phyloP scores from a whole-genome alignment of 2,329 filamentous ascomycete genomes.

The Lasiodiplodia hormozganensis region DNA sequence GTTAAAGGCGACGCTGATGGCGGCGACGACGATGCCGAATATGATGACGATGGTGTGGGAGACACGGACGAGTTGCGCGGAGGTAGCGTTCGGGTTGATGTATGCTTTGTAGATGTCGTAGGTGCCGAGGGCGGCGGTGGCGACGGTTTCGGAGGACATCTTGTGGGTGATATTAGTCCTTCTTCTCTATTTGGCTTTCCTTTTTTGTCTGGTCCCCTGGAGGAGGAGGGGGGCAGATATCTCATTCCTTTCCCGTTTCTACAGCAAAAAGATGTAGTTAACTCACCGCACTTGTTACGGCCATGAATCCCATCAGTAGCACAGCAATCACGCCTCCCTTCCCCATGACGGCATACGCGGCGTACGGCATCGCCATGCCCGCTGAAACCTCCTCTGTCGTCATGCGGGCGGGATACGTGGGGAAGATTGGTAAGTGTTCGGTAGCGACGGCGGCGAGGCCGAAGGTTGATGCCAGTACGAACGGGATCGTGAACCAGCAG shows the following conservation, averaged over 20 bases:
- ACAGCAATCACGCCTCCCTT: conserved; percentile 41
- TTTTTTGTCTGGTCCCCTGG: too few relatives aligned
- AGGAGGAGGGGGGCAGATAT: too few relatives aligned
- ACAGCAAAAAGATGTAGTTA: too few relatives aligned
- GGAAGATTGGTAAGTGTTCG: conserved; percentile 51
- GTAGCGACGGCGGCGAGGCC: conserved; percentile 55
- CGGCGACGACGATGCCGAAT: conserved; percentile 49
- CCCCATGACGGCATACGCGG: conserved; percentile 40
- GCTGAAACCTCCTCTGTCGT: conserved; percentile 39
- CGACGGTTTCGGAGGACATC: conserved; percentile 49
- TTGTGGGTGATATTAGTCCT: neutral
- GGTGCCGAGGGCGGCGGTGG: conserved; percentile 49
- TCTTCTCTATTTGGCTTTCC: neutral
- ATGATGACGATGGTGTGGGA: conserved; percentile 50
- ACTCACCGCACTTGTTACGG: conserved; percentile 38
- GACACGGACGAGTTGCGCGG: conserved; percentile 47
- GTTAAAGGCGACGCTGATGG: conserved; percentile 42
- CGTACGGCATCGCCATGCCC: conserved; percentile 41
- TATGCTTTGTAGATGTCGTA: conserved; percentile 56
- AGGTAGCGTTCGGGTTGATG: conserved; percentile 46
- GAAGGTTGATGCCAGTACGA: conserved; percentile 55
- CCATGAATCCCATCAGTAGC: conserved; percentile 44
- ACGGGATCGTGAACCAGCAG: conserved; percentile 58
- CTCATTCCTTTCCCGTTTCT: neutral
- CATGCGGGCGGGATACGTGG: conserved; percentile 49